Evolutionary conservation across 805 yeast species (phyloP).

Genomic region (Scheffersomyces ergatensis): DNA sequence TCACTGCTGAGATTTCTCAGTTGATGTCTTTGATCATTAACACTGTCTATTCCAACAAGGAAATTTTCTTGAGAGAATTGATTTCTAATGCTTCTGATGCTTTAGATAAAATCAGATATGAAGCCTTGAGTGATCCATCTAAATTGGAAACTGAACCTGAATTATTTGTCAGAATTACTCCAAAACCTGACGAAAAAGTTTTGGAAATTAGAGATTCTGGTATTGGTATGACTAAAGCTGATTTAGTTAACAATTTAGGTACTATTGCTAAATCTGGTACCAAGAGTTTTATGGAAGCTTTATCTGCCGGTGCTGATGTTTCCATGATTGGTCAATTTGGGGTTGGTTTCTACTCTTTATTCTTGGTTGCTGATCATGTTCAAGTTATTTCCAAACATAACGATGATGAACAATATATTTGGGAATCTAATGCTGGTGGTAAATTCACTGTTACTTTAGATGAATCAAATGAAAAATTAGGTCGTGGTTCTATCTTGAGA

Average conservation of each 20-base stretch:
- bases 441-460: slow-evolving; percentile 95
- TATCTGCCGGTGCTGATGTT: slow-evolving; percentile 99
- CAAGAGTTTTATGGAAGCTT: slow-evolving; percentile 98
- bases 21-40: slow-evolving; percentile 99
- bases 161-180: slow-evolving; percentile 95
- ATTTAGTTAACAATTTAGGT: slow-evolving; percentile 98
- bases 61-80: slow-evolving; percentile 97
- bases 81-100: slow-evolving; percentile 99
- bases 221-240: slow-evolving; percentile 99
- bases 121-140: slow-evolving; percentile 89
- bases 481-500: slow-evolving; percentile 95
- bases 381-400: slow-evolving; percentile 98
- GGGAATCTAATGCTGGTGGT: slow-evolving; percentile 99
- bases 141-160: slow-evolving; percentile 94
- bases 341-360: slow-evolving; percentile 99
- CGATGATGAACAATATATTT: slow-evolving; percentile 98
- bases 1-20: slow-evolving; percentile 99
- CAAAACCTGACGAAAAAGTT: slow-evolving; percentile 90
- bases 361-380: slow-evolving; percentile 98
- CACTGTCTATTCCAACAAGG: slow-evolving; percentile 99
- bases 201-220: slow-evolving; percentile 98
- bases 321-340: slow-evolving; percentile 99
- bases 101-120: slow-evolving; percentile 95
- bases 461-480: slow-evolving; percentile 76
- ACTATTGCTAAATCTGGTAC: slow-evolving; percentile 99